Base-by-base conservation (phyloP, 371 early-diverging fungal genomes). In the Mortierella sp. region DNA sequence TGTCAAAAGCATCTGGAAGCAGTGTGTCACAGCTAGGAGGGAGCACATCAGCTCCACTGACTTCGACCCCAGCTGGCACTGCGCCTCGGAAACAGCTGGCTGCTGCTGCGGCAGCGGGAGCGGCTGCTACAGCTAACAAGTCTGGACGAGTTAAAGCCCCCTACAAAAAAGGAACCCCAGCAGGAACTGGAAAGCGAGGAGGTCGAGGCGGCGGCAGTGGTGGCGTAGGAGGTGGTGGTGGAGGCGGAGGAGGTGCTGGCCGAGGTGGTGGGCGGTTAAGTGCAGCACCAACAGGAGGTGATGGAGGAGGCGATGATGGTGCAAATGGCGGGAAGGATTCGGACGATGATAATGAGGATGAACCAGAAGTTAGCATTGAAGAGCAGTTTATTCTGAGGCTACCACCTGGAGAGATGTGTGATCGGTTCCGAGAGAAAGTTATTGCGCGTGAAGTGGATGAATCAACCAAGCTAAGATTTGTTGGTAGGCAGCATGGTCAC, bases 301-400 rank as follows among this genome's bases (percentile, higher is more conserved):
- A 62, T 28, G 69, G 69, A 43, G 62, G 34, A 1, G 73, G 28
- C 3, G 64, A 47, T 10, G 75, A 9, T 0, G 64, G 23, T 1
- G 61, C 57, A 28, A 45, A n/a, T 22, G 61, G 64, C 12, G 66
- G 70, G 22, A 74, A 69, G 42, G 76, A 77, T 28, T 65, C 78
- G 19, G 75, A 63, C 13, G 83, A 77, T n/a, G 86, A 85, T 28
- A 87, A 90, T 26, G 89, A 89, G 42, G 92, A 91, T 31, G 91
- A 91, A 31, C 88, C 88, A 3, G 90, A 89, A 55, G 86, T 87
- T 15, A 86, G 89, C 1, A 84, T 88, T 61, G 95, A 95, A 71
- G 93, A 94, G 61, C 94, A 95, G 45, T 85, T 95, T 72, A 92
- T 97, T 13, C 78, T 96, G 40, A 87, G 97, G n/a, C 74, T 96